phyloP scores from a whole-genome alignment of 345 rosid species.

The Euphorbia peplus region DNA sequence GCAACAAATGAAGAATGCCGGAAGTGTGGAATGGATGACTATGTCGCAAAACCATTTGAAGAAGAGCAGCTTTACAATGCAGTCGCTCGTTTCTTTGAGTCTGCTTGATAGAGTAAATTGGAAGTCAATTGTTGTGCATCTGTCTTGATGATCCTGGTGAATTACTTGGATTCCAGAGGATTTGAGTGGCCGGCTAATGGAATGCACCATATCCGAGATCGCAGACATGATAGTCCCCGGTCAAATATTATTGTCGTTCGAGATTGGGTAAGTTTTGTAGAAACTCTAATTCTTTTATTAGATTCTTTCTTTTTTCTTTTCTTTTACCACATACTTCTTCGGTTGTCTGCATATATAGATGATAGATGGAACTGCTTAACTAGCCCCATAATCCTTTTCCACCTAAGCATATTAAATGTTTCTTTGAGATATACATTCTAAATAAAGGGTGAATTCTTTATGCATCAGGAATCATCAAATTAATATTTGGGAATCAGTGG shows the following conservation, averaged over 20 bases:
- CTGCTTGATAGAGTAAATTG: slow-evolving; percentile 31
- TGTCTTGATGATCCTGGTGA: slow-evolving; percentile 12
- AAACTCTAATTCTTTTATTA: no score
- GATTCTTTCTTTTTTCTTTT: not conserved
- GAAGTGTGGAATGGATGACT: slow-evolving; percentile 87
- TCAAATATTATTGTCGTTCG: slow-evolving; percentile 1
- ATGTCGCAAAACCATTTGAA: slow-evolving; percentile 79
- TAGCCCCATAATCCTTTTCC: not conserved
- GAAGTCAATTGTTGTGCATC: slow-evolving; percentile 15
- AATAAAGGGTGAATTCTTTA: not conserved
- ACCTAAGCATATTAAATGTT: not conserved
- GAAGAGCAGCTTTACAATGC: slow-evolving; percentile 78
- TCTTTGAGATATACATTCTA: not conserved
- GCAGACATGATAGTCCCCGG: not conserved
- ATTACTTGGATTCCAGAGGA: slow-evolving; percentile 17
- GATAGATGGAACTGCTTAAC: not conserved
- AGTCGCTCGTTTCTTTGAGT: slow-evolving; percentile 60
- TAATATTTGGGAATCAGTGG: not conserved
- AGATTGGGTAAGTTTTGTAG: slow-evolving; percentile 12
- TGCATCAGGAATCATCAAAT: not conserved
- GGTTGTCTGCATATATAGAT: not conserved
- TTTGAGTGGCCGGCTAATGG: slow-evolving; percentile 16
- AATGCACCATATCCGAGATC: slow-evolving; percentile 10
- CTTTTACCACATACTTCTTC: not conserved
- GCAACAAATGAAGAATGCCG: slow-evolving; percentile 68